Conservation (phyloP, 2,329 filamentous ascomycete genomes). For the Pseudogymnoascus sp. region DNA sequence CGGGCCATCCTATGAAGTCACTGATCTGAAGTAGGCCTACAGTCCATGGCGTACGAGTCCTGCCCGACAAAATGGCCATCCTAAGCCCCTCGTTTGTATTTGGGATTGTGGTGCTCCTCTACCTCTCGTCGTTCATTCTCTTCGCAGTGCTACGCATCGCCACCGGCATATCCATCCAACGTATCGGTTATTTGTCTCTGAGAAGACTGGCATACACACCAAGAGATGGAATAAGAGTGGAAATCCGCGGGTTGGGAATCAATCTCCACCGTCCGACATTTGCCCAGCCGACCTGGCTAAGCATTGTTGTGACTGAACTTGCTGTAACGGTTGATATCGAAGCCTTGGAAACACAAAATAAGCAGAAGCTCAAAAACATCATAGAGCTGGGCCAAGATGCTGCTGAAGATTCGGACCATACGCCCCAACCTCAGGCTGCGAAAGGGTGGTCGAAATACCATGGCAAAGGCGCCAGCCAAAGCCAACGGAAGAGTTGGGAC, state of each 20-base stretch:
- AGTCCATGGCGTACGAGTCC: conserved; percentile 4
- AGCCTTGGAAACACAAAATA: conserved; percentile 44
- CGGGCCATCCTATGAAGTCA: neutral
- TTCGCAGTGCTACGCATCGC: conserved; percentile 89
- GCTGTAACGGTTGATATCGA: conserved; percentile 73
- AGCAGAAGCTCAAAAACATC: conserved; percentile 29
- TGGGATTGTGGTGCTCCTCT: conserved; percentile 75
- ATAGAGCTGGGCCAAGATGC: conserved; percentile 13
- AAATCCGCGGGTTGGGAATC: conserved; percentile 80
- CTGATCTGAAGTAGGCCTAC: neutral
- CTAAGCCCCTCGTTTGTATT: conserved; percentile 74
- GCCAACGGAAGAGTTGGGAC: conserved; percentile 60
- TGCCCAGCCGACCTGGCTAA: conserved; percentile 93
- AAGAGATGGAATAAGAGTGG: conserved; percentile 78
- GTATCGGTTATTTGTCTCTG: conserved; percentile 85
- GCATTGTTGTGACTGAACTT: conserved; percentile 77
- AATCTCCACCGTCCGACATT: conserved; percentile 90
- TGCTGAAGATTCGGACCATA: conserved; percentile 20
- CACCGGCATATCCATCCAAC: conserved; percentile 91
- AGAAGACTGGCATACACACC: conserved; percentile 85
- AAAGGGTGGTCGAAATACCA: conserved; percentile 8
- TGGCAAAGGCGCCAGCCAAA: conserved; percentile 21
- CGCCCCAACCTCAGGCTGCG: conserved; percentile 1
- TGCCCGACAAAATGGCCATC: conserved; percentile 45
- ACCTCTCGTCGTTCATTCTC: conserved; percentile 84